Evolutionary conservation across 176 grass and related monocot species (phyloP).

Genomic region (Aegilops tauschii): DNA sequence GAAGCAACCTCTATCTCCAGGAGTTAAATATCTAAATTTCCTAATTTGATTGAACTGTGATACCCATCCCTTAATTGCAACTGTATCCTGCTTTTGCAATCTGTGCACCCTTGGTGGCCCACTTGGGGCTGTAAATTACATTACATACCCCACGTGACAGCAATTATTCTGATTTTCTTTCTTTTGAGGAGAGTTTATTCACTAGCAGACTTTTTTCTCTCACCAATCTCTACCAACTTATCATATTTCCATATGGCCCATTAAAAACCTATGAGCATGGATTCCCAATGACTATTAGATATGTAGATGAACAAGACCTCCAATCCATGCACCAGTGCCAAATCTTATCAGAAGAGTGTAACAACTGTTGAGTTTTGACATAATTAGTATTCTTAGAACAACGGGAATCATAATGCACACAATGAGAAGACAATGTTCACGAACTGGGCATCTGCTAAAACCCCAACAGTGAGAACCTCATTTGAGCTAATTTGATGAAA

Average conservation of each 20-base stretch:
- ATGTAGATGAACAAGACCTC: neutral
- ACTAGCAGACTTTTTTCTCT: neutral
- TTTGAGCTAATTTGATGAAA: neutral
- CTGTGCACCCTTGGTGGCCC: neutral
- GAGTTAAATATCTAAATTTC: neutral
- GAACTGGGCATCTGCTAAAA: neutral
- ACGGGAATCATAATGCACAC: neutral
- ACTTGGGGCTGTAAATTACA: neutral
- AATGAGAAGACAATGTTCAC: neutral
- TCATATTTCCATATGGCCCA: neutral
- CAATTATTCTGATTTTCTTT: neutral
- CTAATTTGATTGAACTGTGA: neutral
- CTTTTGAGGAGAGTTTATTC: neutral
- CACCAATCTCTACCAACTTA: neutral
- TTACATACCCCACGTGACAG: neutral
- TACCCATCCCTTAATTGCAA: neutral
- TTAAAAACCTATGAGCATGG: neutral
- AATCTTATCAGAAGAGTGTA: neutral
- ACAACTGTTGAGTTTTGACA: neutral
- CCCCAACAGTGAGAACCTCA: neutral
- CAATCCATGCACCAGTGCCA: too few species aligned
- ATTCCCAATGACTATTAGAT: neutral
- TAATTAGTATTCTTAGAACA: too few species aligned
- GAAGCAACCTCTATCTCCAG: neutral
- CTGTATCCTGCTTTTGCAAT: neutral